A percentile compares a stretch with the other conserved stretches of the same genome.
Conservation (phyloP, 2,329 filamentous ascomycete genomes). For the Zymoseptoria brevis region DNA sequence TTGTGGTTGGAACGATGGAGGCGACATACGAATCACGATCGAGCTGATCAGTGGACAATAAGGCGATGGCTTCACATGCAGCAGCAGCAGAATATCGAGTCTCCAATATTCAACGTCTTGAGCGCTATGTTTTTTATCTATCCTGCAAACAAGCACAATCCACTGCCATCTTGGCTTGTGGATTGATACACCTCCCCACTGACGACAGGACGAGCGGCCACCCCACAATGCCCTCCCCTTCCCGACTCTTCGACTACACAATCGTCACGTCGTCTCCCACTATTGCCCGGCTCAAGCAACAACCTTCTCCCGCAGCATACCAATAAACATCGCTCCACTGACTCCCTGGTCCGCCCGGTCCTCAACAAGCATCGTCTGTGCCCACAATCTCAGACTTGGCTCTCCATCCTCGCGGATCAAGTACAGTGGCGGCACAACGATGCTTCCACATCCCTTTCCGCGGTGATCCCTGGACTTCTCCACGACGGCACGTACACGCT, state of each 20-base stretch:
- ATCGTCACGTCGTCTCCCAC: neutral
- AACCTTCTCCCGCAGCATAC: conserved; percentile 89
- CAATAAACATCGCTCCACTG: conserved; percentile 90
- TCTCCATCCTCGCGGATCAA: conserved; percentile 93
- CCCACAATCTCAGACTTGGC: conserved; percentile 90
- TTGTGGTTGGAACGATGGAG: too few species aligned
- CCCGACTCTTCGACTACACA: neutral
- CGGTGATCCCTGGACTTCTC: conserved; percentile 87
- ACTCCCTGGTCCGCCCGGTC: conserved; percentile 90
- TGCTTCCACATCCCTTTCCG: conserved; percentile 81
- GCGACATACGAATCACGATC: too few species aligned
- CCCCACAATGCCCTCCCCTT: neutral
- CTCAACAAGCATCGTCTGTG: conserved; percentile 89
- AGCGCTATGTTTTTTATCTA: neutral
- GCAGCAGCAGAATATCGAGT: neutral
- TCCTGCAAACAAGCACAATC: neutral
- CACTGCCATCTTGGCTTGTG: neutral
- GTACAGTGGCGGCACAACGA: conserved; percentile 86
- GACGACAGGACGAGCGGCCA: too few species aligned
- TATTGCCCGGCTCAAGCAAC: conserved; percentile 16
- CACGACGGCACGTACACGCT: conserved; percentile 80
- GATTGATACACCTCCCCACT: too few species aligned
- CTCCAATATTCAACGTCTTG: neutral
- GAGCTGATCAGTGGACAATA: too few species aligned
- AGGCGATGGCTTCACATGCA: too few species aligned